Evolutionary conservation across 768 basidiomycete genomes (phyloP).

Genomic region (Lentinula raphanica): DNA sequence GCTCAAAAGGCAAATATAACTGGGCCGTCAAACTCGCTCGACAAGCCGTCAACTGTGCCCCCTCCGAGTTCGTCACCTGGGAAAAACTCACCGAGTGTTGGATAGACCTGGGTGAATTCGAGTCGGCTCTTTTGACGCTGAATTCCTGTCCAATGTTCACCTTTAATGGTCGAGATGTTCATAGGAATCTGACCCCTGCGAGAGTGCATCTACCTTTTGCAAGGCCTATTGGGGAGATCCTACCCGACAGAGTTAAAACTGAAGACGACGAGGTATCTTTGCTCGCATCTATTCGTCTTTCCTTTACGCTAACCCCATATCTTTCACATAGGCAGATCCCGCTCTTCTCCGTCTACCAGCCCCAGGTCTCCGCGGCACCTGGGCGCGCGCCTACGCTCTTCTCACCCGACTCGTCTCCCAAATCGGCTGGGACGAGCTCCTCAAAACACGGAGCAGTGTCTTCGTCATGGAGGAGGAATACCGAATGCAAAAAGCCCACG

Average conservation of each 20-base stretch:
- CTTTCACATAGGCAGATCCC: conserved; percentile 68
- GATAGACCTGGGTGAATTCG: conserved; percentile 84
- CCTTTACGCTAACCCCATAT: not conserved
- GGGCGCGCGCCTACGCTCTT: conserved; percentile 89
- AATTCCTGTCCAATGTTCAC: conserved; percentile 99
- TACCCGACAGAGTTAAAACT: conserved; percentile 77
- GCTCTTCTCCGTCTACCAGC: conserved; percentile 93
- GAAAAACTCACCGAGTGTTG: conserved; percentile 95
- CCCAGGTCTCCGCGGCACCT: conserved; percentile 91
- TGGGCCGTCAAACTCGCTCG: conserved; percentile 91
- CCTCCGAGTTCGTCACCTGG: conserved; percentile 98
- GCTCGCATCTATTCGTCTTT: not conserved
- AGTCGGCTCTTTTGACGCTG: conserved; percentile 85
- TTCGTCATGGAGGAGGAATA: conserved; percentile 99
- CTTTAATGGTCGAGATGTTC: conserved; percentile 92
- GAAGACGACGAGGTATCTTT: conserved; percentile 75
- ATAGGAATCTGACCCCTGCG: conserved; percentile 75
- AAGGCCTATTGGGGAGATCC: conserved; percentile 80
- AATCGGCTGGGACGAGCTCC: conserved; percentile 98
- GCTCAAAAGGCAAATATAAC: conserved; percentile 74
- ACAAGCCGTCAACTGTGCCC: conserved; percentile 97
- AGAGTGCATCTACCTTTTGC: conserved; percentile 84
- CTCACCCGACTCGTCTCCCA: conserved; percentile 87
- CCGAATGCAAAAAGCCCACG: conserved; percentile 87
- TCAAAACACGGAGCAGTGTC: conserved; percentile 89